Conservation (phyloP, 495 filamentous ascomycete species). For the Lichina pygmaea region DNA sequence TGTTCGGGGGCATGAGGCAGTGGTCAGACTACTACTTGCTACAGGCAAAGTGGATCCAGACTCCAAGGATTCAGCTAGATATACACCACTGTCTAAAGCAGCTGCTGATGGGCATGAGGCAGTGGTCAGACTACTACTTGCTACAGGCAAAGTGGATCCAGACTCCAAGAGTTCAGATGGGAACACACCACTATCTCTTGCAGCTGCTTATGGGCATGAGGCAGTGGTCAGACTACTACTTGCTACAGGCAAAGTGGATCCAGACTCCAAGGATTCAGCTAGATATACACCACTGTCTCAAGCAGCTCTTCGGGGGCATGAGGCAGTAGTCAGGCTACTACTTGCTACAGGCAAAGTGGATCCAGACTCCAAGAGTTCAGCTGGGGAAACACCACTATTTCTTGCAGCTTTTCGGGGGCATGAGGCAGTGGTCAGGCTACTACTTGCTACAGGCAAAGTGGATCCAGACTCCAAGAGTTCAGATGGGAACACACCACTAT, state of each 20-base stretch:
- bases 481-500: background rate
- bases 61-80: no score
- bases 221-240: background rate
- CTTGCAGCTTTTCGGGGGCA: no score
- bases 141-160: no score
- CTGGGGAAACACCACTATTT: conserved; percentile 2
- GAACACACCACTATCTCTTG: background rate
- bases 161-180: no score
- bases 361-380: background rate
- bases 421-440: background rate
- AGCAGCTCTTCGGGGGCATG: conserved; percentile 5
- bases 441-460: background rate
- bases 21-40: no score
- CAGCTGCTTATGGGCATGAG: background rate
- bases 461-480: background rate
- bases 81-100: no score
- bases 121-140: no score
- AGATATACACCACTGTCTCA: conserved; percentile 8
- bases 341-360: conserved; percentile 1
- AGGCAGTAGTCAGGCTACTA: conserved; percentile 5
- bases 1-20: no score
- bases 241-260: background rate
- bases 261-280: background rate
- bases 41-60: no score
- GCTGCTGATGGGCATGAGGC: no score